Evolutionary conservation across 2,329 filamentous ascomycete species (phyloP).

Genomic region (Drechslerella coelobrocha): DNA sequence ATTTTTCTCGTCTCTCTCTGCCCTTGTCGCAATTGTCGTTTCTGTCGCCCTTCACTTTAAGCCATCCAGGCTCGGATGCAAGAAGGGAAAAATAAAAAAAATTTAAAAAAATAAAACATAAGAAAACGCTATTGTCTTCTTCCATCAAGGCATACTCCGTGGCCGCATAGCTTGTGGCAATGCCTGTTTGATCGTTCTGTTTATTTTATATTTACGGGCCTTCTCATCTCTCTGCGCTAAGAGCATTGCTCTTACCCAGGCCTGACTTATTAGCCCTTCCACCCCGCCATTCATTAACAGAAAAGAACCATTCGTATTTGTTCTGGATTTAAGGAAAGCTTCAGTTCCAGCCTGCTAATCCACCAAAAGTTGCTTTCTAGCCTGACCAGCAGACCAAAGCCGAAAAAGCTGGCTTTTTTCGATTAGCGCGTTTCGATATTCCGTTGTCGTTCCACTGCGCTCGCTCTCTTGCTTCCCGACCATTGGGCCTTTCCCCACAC

Average conservation of each 20-base stretch:
- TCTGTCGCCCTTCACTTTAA: neutral
- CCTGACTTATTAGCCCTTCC: slow-evolving; percentile 30
- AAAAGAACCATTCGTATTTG: slow-evolving; percentile 33
- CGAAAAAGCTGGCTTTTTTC: slow-evolving; percentile 44
- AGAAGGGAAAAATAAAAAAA: too few species aligned
- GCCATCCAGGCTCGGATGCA: neutral
- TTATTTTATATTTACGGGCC: slow-evolving; percentile 25
- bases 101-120: too few species aligned
- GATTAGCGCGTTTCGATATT: slow-evolving; percentile 48
- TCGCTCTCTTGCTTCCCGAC: slow-evolving; percentile 38
- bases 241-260: slow-evolving; percentile 21
- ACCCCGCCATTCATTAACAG: slow-evolving; percentile 44
- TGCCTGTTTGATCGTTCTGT: neutral
- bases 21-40: slow-evolving; percentile 5
- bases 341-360: slow-evolving; percentile 36
- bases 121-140: neutral
- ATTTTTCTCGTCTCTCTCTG: neutral
- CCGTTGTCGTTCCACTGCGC: slow-evolving; percentile 34
- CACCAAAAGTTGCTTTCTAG: slow-evolving; percentile 29
- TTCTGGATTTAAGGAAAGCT: slow-evolving; percentile 37
- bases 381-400: slow-evolving; percentile 33
- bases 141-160: neutral
- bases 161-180: slow-evolving; percentile 19
- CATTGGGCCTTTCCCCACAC: slow-evolving; percentile 48
- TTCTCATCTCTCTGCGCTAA: slow-evolving; percentile 36